Evolutionary conservation across 371 early-diverging fungal species (phyloP).

Genomic region (Blakeslea trispora): DNA sequence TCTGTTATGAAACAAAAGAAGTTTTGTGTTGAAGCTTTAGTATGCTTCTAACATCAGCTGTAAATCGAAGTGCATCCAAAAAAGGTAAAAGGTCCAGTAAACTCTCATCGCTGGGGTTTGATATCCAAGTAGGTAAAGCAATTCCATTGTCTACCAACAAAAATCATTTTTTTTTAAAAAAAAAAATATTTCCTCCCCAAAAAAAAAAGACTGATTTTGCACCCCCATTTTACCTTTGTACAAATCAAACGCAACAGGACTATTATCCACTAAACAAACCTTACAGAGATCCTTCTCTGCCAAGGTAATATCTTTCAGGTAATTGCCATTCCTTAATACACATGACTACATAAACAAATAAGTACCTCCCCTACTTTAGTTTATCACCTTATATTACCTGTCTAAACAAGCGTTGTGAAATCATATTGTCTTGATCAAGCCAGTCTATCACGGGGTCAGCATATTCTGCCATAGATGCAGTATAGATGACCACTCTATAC

Average conservation of each 20-base stretch:
- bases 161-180: too few relatives aligned
- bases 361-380: neutral
- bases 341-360: constrained; percentile 62
- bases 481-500: constrained; percentile 97
- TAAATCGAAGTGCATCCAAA: constrained; percentile 81
- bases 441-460: constrained; percentile 96
- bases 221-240: constrained; percentile 67
- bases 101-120: constrained; percentile 77
- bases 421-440: constrained; percentile 78
- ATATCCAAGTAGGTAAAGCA: constrained; percentile 81
- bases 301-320: constrained; percentile 83
- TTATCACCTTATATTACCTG: constrained; percentile 47
- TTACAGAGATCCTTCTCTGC: constrained; percentile 84
- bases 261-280: constrained; percentile 90
- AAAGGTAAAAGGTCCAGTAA: constrained; percentile 82
- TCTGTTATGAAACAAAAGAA: too few relatives aligned
- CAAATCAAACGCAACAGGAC: constrained; percentile 81
- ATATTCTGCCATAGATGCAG: constrained; percentile 96
- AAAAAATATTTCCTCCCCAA: neutral
- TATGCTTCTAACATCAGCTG: constrained; percentile 78
- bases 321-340: constrained; percentile 70
- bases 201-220: neutral
- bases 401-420: constrained; percentile 83
- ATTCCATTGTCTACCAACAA: constrained; percentile 91
- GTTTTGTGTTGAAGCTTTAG: constrained; percentile 19